Base-by-base conservation (phyloP, 805 yeast species). In the Cyberlindnera xishuangbannaensis region DNA sequence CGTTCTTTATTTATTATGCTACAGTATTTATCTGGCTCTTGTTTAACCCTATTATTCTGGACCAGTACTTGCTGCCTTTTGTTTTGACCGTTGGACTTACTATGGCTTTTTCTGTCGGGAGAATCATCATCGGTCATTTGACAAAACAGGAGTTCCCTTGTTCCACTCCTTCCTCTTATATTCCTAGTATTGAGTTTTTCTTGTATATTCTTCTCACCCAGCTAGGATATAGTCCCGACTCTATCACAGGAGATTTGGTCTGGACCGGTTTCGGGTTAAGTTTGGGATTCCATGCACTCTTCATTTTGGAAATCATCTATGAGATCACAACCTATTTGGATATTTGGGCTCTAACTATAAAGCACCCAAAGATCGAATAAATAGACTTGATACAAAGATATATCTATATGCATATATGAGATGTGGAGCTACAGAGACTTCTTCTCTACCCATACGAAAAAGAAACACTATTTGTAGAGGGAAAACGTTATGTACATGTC, bases 101-200 rank as follows among this genome's bases (percentile, higher is more conserved):
- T 1, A 61, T 82, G 45, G 95, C 97, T 1, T 81, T 83, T 50
- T 66, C 76, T 4, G 97, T 90, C n/a, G 97, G 97, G 5, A 74
- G 92, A 53, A 85, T 88, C 42, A 88, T 88, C 50, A 67, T 81
- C 36, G 88, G 85, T 3, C 97, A 88, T 56, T 72, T 90, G 45
- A 84, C 96, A 1, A 61, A 71, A 31, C 95, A 83, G 56, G 59
- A 64, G 11, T 87, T 83, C 67, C 97, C 97, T 30, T 60, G 65
- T 53, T 48, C 71, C 43, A 83, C 85, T 31, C 67, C 83, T 19
- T 83, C 95, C 27, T 74, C 77, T 65, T 66, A 74, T 23, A 65
- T 85, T 39, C 83, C 96, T 47, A 5, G 64, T 17, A 41, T 59
- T 15, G 78, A 86, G 61, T 43, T 68, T 31, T 25, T 61, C 27